Conservation (phyloP, 805 yeast genomes). For the Hyphopichia homilentoma region DNA sequence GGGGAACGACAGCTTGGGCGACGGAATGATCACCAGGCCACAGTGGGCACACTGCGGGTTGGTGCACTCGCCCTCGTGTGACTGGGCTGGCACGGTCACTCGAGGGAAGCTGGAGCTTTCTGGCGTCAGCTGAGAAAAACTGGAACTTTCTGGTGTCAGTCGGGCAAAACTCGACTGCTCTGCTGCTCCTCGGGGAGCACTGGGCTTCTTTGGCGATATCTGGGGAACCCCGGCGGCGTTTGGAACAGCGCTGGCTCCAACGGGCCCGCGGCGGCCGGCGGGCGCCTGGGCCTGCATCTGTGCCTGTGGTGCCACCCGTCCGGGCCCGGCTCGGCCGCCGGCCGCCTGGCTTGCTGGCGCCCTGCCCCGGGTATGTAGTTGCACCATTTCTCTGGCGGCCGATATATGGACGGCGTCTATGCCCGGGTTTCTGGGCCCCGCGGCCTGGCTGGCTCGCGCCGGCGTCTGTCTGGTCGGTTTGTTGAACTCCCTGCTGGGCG, state of each 20-base stretch:
- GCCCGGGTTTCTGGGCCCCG: slow-evolving; percentile 20
- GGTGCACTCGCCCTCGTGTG: slow-evolving; percentile 32
- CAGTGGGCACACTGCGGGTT: slow-evolving; percentile 58
- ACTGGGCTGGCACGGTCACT: slow-evolving; percentile 41
- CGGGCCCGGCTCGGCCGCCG: slow-evolving; percentile 1
- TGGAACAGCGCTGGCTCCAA: neutral
- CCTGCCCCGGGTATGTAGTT: slow-evolving; percentile 45
- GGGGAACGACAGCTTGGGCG: slow-evolving; percentile 66
- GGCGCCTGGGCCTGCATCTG: neutral
- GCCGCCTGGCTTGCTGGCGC: slow-evolving; percentile 6
- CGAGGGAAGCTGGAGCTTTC: slow-evolving; percentile 2
- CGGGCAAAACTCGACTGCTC: slow-evolving; percentile 11
- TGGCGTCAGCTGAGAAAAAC: no score
- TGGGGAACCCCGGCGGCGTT: neutral
- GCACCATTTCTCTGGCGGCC: slow-evolving; percentile 62
- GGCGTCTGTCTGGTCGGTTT: slow-evolving; percentile 1
- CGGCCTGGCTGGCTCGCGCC: neutral
- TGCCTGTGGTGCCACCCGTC: neutral
- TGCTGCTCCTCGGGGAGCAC: slow-evolving; percentile 10
- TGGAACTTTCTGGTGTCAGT: slow-evolving; percentile 9
- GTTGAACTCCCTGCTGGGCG: slow-evolving; percentile 1
- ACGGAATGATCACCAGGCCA: slow-evolving; percentile 73
- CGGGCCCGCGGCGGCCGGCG: slow-evolving; percentile 2
- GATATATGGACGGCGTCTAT: slow-evolving; percentile 54
- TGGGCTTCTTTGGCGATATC: slow-evolving; percentile 1